Conservation (phyloP, 2,329 filamentous ascomycete species). For the Neocatenulostroma microsporum region DNA sequence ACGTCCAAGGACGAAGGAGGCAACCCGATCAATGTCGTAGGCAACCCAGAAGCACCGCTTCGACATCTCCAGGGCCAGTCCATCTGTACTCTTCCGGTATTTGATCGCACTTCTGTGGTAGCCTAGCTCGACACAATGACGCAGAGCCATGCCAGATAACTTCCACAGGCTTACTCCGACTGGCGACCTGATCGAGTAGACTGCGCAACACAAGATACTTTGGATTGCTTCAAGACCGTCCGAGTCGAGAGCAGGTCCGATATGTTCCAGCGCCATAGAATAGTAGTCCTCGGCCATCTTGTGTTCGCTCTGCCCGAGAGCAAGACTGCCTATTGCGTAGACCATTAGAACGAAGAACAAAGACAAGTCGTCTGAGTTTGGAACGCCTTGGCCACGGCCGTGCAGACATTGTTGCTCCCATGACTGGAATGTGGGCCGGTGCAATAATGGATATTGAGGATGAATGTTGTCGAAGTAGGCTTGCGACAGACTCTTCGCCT, state of each 20-base stretch:
- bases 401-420: conserved; percentile 29
- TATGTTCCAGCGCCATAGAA: conserved; percentile 13
- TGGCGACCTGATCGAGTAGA: conserved; percentile 23
- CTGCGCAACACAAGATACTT: conserved; percentile 20
- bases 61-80: conserved; percentile 23
- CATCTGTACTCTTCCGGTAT: conserved; percentile 10
- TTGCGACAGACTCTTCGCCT: conserved; percentile 13
- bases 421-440: conserved; percentile 26
- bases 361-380: conserved; percentile 10
- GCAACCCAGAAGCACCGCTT: conserved; percentile 30
- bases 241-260: conserved; percentile 16
- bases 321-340: conserved; percentile 21
- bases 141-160: conserved; percentile 29
- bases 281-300: conserved; percentile 14
- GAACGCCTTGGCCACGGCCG: too few species aligned
- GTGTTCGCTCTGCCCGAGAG: conserved; percentile 10
- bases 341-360: conserved; percentile 15
- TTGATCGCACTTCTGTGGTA: conserved; percentile 27
- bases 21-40: conserved; percentile 29
- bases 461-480: conserved; percentile 36
- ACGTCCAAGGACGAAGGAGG: conserved; percentile 27
- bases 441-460: conserved; percentile 34
- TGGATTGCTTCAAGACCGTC: conserved; percentile 23
- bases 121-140: conserved; percentile 31
- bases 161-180: conserved; percentile 27